Evolutionary conservation across 139 green algal genomes (phyloP).

Genomic region (Astrephomene gubernaculifera): DNA sequence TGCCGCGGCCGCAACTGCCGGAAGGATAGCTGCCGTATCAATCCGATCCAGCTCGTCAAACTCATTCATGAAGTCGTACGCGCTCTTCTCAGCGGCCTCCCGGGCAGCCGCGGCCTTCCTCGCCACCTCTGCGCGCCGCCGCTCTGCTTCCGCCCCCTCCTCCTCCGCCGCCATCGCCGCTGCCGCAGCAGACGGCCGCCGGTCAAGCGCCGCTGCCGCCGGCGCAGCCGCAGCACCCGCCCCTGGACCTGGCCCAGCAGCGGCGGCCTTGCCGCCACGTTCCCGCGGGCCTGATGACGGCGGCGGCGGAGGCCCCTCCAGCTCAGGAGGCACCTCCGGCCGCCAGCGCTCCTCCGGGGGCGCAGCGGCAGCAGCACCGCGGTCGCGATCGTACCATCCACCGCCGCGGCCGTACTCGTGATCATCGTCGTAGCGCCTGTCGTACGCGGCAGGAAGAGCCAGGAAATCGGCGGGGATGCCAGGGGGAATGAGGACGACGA

Average conservation of each 20-base stretch:
- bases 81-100: constrained; percentile 22
- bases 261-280: not conserved
- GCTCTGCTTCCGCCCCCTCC: not conserved
- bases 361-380: not conserved
- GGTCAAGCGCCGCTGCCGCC: not conserved
- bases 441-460: not conserved
- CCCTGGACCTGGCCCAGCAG: not conserved
- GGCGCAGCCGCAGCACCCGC: no score
- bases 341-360: constrained; percentile 31
- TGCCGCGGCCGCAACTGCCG: not conserved
- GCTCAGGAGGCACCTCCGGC: constrained; percentile 15
- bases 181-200: constrained; percentile 3
- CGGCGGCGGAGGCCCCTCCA: not conserved
- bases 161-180: constrained; percentile 22
- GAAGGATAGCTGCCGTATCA: constrained; percentile 8
- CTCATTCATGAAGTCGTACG: constrained; percentile 28
- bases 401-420: not conserved
- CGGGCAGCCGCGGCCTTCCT: not conserved
- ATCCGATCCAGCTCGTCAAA: constrained; percentile 23
- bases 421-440: constrained; percentile 16
- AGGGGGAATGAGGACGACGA: no score
- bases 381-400: constrained; percentile 6
- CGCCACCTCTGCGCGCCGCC: constrained; percentile 1
- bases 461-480: not conserved
- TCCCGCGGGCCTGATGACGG: not conserved